Conservation (phyloP, 768 basidiomycete species). For the Saitozyma podzolica region DNA sequence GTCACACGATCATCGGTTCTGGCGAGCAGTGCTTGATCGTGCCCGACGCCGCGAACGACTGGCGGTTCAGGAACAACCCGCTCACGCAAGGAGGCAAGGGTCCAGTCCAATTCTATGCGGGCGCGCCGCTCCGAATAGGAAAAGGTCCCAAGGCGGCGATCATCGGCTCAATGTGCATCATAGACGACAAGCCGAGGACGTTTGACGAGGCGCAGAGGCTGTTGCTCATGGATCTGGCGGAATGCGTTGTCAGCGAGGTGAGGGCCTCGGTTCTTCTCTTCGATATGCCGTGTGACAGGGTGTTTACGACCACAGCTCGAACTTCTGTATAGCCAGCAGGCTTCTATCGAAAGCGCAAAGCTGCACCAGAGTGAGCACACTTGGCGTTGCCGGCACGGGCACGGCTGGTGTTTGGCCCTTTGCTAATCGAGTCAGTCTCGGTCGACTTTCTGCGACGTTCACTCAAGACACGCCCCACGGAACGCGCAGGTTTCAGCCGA, state of each 20-base stretch:
- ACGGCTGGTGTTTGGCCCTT: neutral
- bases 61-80: slow-evolving; percentile 46
- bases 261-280: slow-evolving; percentile 4
- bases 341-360: slow-evolving; percentile 38
- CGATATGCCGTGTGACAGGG: neutral
- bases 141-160: slow-evolving; percentile 31
- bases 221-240: slow-evolving; percentile 43
- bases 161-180: slow-evolving; percentile 47
- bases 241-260: slow-evolving; percentile 47
- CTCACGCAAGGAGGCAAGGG: slow-evolving; percentile 24
- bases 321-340: slow-evolving; percentile 40
- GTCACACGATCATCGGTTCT: slow-evolving; percentile 36
- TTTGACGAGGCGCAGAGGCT: slow-evolving; percentile 27
- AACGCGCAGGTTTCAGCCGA: slow-evolving; percentile 15
- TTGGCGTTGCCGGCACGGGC: neutral
- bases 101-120: slow-evolving; percentile 40
- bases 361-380: slow-evolving; percentile 45
- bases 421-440: slow-evolving; percentile 30
- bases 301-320: slow-evolving; percentile 30
- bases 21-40: slow-evolving; percentile 43
- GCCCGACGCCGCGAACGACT: slow-evolving; percentile 35
- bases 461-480: slow-evolving; percentile 37
- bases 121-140: slow-evolving; percentile 39
- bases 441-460: slow-evolving; percentile 50
- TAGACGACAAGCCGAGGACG: slow-evolving; percentile 40